Evolutionary conservation across 805 yeast genomes (phyloP).

Genomic region (Candida glaebosa): DNA sequence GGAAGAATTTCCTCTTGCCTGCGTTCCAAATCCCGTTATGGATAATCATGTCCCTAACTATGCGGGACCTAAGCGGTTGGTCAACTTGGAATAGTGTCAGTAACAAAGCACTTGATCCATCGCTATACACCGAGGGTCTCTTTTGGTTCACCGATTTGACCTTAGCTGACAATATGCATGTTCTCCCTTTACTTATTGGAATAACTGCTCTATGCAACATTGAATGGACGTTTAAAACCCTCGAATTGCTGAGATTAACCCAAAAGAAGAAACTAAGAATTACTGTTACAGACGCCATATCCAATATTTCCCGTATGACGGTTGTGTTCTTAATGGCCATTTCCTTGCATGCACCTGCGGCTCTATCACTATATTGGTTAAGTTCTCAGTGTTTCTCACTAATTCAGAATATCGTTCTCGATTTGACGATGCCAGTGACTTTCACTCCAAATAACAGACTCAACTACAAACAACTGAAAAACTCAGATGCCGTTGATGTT

Average conservation of each 20-base stretch:
- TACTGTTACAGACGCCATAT: constrained; percentile 58
- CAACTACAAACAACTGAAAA: constrained; percentile 12
- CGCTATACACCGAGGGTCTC: constrained; percentile 52
- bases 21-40: constrained; percentile 83
- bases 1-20: constrained; percentile 78
- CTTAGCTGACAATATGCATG: constrained; percentile 54
- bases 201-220: constrained; percentile 68
- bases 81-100: constrained; percentile 39
- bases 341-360: constrained; percentile 81
- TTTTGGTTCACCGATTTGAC: constrained; percentile 63
- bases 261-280: constrained; percentile 47
- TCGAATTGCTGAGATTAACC: constrained; percentile 45
- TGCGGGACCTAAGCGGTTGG: constrained; percentile 76
- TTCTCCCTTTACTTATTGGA: constrained; percentile 73
- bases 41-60: constrained; percentile 72
- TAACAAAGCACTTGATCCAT: constrained; percentile 46
- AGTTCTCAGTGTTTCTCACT: constrained; percentile 78
- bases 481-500: constrained; percentile 8
- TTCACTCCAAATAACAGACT: constrained; percentile 43
- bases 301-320: constrained; percentile 70
- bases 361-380: constrained; percentile 84
- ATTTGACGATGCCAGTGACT: constrained; percentile 58
- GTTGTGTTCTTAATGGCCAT: constrained; percentile 79
- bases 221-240: constrained; percentile 76
- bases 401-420: constrained; percentile 69